phyloP scores from a whole-genome alignment of 2,329 filamentous ascomycete genomes.

The Paecilomyces sp. region DNA sequence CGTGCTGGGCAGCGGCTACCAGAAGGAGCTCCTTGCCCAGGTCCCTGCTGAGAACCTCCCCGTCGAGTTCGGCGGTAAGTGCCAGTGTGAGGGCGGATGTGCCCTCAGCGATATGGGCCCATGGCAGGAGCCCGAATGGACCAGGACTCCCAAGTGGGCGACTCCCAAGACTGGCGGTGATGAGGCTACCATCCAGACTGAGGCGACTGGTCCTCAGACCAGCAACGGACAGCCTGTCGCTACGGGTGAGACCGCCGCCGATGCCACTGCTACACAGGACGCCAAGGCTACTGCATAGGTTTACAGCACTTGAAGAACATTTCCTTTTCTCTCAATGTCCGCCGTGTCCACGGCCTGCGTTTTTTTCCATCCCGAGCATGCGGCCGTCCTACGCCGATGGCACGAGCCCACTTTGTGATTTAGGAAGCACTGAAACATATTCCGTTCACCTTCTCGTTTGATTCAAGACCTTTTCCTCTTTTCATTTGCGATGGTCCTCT shows the following conservation, averaged over 20 bases:
- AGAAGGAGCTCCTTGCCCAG: conserved; percentile 76
- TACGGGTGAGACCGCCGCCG: not conserved
- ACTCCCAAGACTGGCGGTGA: conserved; percentile 14
- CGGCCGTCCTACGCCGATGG: not conserved
- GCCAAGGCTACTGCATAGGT: conserved; percentile 23
- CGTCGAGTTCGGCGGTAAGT: conserved; percentile 74
- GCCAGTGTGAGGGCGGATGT: conserved; percentile 77
- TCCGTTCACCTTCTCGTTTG: conserved; percentile 2
- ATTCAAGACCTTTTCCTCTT: conserved; percentile 6
- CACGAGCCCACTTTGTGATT: conserved; percentile 2
- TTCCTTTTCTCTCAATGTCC: conserved; percentile 1
- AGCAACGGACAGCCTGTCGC: conserved; percentile 8
- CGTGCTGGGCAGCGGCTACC: conserved; percentile 73
- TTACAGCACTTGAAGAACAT: not conserved
- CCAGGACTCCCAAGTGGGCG: conserved; percentile 38
- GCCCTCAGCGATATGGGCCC: conserved; percentile 81
- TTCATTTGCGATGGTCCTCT: conserved; percentile 1
- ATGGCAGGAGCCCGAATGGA: conserved; percentile 55
- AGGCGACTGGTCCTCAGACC: conserved; percentile 19
- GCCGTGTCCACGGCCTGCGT: not conserved
- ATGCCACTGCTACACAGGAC: conserved; percentile 5
- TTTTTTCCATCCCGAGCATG: not conserved
- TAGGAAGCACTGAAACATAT: conserved; percentile 1
- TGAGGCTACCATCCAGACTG: conserved; percentile 14
- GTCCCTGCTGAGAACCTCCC: conserved; percentile 87